Evolutionary conservation across 768 basidiomycete species (phyloP).

Genomic region (Suillus luteus): DNA sequence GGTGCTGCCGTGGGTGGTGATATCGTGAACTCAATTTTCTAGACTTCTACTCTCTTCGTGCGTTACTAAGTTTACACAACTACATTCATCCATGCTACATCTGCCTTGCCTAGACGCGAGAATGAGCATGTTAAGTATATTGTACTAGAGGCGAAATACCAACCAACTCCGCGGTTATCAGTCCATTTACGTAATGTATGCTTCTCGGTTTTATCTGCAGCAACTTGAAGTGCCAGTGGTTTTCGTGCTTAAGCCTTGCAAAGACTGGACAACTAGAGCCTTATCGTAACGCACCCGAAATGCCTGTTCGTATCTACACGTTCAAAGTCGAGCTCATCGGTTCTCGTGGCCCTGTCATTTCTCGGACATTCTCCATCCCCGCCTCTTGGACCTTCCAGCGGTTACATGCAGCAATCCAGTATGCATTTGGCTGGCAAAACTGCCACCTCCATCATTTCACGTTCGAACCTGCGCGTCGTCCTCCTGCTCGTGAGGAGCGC

Average conservation of each 20-base stretch:
- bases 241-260: neutral
- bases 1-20: constrained; percentile 48
- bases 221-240: neutral
- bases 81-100: neutral
- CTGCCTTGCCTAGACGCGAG: neutral
- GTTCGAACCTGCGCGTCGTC: constrained; percentile 11
- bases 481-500: neutral
- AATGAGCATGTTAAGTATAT: neutral
- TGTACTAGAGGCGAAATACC: neutral
- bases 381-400: constrained; percentile 21
- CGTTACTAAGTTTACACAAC: neutral
- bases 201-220: neutral
- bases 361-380: constrained; percentile 23
- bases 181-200: neutral
- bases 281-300: neutral
- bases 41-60: constrained; percentile 9
- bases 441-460: constrained; percentile 23
- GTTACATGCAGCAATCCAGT: constrained; percentile 24
- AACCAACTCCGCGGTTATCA: neutral
- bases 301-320: constrained; percentile 19
- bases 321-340: constrained; percentile 21
- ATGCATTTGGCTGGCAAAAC: constrained; percentile 21
- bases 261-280: neutral
- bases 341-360: constrained; percentile 22
- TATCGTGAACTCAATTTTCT: constrained; percentile 52